Conservation (phyloP, 352 stramenopile genomes). For the Phytophthora agathidicida region DNA sequence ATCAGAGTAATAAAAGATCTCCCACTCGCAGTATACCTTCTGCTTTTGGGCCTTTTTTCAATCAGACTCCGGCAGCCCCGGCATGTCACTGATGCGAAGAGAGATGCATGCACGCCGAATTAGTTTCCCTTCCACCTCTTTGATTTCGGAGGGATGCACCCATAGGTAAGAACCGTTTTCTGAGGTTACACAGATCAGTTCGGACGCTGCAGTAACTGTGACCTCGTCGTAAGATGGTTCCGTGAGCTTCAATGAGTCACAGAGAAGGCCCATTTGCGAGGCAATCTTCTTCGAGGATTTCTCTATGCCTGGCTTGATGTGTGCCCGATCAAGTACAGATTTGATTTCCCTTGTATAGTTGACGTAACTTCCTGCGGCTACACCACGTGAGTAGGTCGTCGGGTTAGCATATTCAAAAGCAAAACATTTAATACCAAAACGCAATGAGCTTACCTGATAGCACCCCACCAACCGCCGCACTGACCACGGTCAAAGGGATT, state of each 20-base stretch:
- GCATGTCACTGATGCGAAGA: neutral
- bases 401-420: too few species aligned
- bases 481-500: neutral
- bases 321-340: neutral
- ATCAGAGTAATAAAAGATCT: neutral
- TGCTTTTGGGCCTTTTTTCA: neutral
- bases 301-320: neutral
- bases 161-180: neutral
- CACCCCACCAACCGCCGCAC: neutral
- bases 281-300: neutral
- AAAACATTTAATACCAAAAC: neutral
- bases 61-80: neutral
- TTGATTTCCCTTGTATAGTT: too few species aligned
- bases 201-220: neutral
- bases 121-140: neutral
- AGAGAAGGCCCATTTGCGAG: neutral
- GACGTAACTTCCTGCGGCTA: too few species aligned
- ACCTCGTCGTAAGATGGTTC: neutral
- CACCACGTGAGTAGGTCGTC: too few species aligned
- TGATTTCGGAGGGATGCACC: neutral
- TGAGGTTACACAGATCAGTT: neutral
- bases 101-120: neutral
- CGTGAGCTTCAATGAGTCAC: neutral
- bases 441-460: neutral
- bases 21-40: constrained; percentile 1